Percentiles rank a stretch among this genome's conserved stretches.
Conservation (phyloP, 2,329 filamentous ascomycete species). For the Talaromyces atroroseus region DNA sequence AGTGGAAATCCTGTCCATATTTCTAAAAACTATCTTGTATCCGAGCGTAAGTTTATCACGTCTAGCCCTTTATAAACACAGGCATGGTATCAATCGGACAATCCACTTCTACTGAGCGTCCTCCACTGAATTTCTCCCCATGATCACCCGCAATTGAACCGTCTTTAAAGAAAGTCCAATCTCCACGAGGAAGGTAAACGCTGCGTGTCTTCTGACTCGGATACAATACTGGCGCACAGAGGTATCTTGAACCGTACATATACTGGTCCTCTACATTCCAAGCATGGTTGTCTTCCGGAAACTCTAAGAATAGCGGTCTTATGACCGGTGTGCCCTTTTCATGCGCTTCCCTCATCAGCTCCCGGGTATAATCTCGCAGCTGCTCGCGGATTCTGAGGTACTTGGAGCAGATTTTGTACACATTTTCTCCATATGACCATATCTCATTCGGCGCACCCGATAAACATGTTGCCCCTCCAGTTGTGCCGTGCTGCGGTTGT, state of each 20-base stretch:
- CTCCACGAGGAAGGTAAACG: conserved; percentile 51
- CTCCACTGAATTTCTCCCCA: conserved; percentile 26
- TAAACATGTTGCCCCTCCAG: conserved; percentile 32
- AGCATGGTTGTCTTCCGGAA: conserved; percentile 48
- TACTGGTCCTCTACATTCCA: conserved; percentile 60
- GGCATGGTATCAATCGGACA: conserved; percentile 46
- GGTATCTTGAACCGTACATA: conserved; percentile 58
- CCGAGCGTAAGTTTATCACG: not conserved
- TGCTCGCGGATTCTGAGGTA: conserved; percentile 56
- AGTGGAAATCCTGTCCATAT: no score
- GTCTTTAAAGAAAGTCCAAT: conserved; percentile 37
- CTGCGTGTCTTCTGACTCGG: conserved; percentile 40
- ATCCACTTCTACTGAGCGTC: conserved; percentile 35
- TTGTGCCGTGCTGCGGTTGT: conserved; percentile 38
- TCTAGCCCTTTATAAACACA: conserved; percentile 33
- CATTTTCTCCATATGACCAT: conserved; percentile 59
- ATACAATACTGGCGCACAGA: conserved; percentile 54
- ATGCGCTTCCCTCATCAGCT: conserved; percentile 56
- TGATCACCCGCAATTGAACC: conserved; percentile 8
- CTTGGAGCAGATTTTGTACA: conserved; percentile 55
- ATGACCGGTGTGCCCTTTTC: conserved; percentile 58
- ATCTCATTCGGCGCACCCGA: conserved; percentile 57
- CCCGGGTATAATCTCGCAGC: conserved; percentile 53
- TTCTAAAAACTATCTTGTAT: no score
- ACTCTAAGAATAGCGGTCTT: conserved; percentile 59